These are phyloP conservation scores for Picea engelmannii DNA, from an alignment of 83 land plant species.

Conservation along the genomic window DNA sequence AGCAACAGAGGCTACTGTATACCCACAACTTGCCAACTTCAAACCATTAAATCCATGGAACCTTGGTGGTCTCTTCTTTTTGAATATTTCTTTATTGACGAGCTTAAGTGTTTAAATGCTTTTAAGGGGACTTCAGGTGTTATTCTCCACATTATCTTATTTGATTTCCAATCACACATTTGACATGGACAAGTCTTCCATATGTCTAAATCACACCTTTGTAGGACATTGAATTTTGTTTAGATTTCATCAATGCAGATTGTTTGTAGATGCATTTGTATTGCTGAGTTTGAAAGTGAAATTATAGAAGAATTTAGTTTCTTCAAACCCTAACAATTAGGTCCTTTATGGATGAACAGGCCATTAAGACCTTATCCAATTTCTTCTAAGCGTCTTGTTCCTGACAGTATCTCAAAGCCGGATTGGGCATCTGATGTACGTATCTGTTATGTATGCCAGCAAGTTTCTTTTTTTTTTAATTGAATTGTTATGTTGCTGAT, in stretches of 20 bases:
- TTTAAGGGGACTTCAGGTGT: not conserved
- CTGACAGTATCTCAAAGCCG: conserved; percentile 73
- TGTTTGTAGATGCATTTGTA: not conserved
- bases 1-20: not conserved
- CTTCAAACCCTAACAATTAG: not conserved
- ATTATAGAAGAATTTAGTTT: not conserved
- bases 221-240: not conserved
- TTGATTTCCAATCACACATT: not conserved
- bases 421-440: conserved; percentile 96
- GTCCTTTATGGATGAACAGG: conserved; percentile 35
- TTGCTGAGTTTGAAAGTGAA: not conserved
- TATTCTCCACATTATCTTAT: not conserved
- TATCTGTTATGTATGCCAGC: conserved; percentile 10
- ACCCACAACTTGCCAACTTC: not conserved
- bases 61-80: not conserved
- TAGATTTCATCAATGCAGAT: not conserved
- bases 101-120: not conserved
- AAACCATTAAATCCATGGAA: not conserved
- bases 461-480: not conserved
- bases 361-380: conserved; percentile 86
- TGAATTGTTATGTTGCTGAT: not conserved
- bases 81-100: not conserved
- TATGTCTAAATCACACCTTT: not conserved
- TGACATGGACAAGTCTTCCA: too few relatives aligned
- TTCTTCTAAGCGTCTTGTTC: conserved; percentile 72